Base-by-base conservation (phyloP, 73 alveolate species). In the Symbiodinium natans region DNA sequence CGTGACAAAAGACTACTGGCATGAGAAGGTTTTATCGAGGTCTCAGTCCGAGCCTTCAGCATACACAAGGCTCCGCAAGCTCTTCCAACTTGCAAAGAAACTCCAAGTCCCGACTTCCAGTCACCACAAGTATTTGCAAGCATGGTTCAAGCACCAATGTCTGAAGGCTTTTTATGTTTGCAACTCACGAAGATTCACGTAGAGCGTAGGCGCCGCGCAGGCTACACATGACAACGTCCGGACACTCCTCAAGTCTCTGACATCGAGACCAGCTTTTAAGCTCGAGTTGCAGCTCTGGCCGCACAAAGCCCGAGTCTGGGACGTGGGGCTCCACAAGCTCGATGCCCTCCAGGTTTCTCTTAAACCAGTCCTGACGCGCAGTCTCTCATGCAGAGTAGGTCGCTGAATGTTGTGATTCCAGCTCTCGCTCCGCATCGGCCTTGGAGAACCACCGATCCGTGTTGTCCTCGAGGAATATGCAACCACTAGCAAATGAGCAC, bases 201-300 rank as follows among this genome's bases (percentile, higher is more conserved):
- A n/a, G n/a, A n/a, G n/a, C 29, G 43, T 36, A 15, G 3, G 43
- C 25, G 46, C 85, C 9, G 48, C 40, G 56, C 98, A 92, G 25
- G 43, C 97, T 90, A 92, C 54, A 92, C 92, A 92, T 80, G 92
- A 92, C 82, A 38, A 92, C 98, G 27, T 90, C 89, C 34, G 97
- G 97, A 80, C 43, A 13, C 41, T 41, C 94, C 94, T 87, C 43
- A 59, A 9, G 33, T n/a, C 7, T 27, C 59, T 46, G 6, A 46
- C 59, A n/a, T n/a, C n/a, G n/a, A n/a, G n/a, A n/a, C n/a, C n/a
- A n/a, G n/a, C n/a, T n/a, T n/a, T n/a, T n/a, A n/a, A n/a, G n/a
- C n/a, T n/a, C n/a, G n/a, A n/a, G n/a, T n/a, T n/a, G n/a, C n/a
- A n/a, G n/a, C n/a, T n/a, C n/a, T n/a, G n/a, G n/a, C n/a, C n/a